Base-by-base conservation (phyloP, 2,329 filamentous ascomycete genomes). In the Diaporthe batatas region DNA sequence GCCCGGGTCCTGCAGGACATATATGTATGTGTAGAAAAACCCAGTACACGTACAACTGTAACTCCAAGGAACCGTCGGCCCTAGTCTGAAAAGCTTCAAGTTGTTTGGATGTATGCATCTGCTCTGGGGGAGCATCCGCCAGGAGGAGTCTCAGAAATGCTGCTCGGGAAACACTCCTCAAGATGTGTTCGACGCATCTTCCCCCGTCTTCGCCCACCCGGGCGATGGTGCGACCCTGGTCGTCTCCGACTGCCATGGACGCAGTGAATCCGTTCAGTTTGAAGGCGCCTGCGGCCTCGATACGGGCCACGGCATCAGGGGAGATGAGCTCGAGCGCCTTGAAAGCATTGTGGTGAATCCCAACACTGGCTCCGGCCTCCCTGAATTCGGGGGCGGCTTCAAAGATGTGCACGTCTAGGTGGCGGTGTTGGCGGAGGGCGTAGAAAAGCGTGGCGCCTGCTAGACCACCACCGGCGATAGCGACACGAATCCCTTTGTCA, bases 111-210 rank as follows among this genome's bases (percentile, higher is more conserved):
- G 70, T 32, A 54, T 74, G 70, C 72, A 74, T 74, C 18, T 65
- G 70, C 51, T 68, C 0, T 39, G 55, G 6, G 34, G 42, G 34
- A 32, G n/a, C 18, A 5, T 39, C 47, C 71, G 75, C 76, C 25
- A 78, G 55, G 73, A 78, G 76, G 39, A 77, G 77, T 0, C 75
- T 73, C 6, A 78, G 76, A 11, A 77, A 75, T n/a, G 53, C 51
- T 73, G 78, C 76, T 0, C 76, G 75, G 36, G 57, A 59, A 21
- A 59, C 57, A 59, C 57, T 59, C 57, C 57, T 59, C 11, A 59
- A n/a, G 36, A 44, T 23, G n/a, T 59, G 57, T n/a, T 59, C 57
- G 8, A 6, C 36, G 36, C 36, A 59, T 59, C 36, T 59, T 11
- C 57, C 57, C 6, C 57, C 57, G 3, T 59, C 57, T 6, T 59